Evolutionary conservation across 2,329 filamentous ascomycete genomes (phyloP), one percentile per base, ranked within the genome.

Genomic region (Volutella citrinella): DNA sequence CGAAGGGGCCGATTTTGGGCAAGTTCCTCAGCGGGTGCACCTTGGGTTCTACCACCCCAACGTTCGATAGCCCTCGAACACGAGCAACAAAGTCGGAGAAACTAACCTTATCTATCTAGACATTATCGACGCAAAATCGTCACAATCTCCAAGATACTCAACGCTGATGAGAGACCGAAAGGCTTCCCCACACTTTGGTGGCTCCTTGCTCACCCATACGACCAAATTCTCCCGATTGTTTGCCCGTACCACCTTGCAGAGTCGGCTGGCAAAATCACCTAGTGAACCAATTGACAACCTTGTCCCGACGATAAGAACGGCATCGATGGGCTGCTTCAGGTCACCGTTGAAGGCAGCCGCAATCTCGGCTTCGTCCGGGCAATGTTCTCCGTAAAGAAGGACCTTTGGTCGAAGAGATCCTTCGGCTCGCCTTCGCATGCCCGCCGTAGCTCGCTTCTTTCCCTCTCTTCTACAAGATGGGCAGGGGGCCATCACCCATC

Each of bases 321-420:
- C 13, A 32, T 32, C 13, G 15, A 38, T 13, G 13, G 25, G 20
- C 21, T 32, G 5, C 10, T n/a, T 13, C 19, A 32, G 8, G 22
- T 32, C 7, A 7, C 13, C 4, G 14, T 36, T 32, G 20, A 38
- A 38, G 8, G 19, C 5, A 18, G 25, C 15, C 7, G 19, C 22
- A 19, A 38, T 32, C 4, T 16, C 15, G 13, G 12, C 10, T 32
- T 37, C 19, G 14, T 20, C 15, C 19, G 28, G 19, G 19, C 23
- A 32, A 16, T 32, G 4, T 14, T 37, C 34, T 32, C 34, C 14
- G n/a, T 37, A 37, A 12, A 35, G 26, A 14, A 34, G 32, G 14
- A 35, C 8, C 4, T 24, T 28, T 15, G 9, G 19, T 7, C 32
- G 25, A 10, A 35, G 24, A 22, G 30, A 24, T 13, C 32, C 32